phyloP scores from a whole-genome alignment of 2,329 filamentous ascomycete species.

The Pestalotiopsis sp. region DNA sequence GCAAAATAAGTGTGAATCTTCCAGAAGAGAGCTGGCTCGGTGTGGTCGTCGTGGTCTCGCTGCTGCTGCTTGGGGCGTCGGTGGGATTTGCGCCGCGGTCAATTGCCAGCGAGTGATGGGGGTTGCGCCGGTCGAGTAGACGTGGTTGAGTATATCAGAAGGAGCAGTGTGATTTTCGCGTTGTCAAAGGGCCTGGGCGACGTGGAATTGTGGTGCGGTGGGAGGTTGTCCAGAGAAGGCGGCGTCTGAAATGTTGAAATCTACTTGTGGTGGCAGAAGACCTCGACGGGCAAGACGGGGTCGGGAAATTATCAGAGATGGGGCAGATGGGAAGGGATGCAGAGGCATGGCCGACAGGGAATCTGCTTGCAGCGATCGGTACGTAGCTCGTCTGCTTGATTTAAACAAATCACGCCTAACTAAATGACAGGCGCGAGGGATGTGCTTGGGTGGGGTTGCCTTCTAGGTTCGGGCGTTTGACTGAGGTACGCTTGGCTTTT shows the following conservation, averaged over 20 bases:
- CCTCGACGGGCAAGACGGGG: constrained; percentile 22
- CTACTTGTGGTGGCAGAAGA: constrained; percentile 20
- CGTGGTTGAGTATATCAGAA: not conserved
- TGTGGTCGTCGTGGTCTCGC: not conserved
- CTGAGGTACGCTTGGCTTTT: not conserved
- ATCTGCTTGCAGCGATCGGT: constrained; percentile 21
- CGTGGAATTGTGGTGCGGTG: constrained; percentile 6
- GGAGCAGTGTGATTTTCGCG: not conserved
- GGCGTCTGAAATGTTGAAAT: constrained; percentile 12
- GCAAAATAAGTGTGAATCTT: not conserved
- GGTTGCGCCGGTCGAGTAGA: not conserved
- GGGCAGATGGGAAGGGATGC: constrained; percentile 30
- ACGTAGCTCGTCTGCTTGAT: constrained; percentile 14
- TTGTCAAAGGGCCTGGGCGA: not conserved
- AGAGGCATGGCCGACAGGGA: constrained; percentile 29
- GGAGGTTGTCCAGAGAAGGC: constrained; percentile 4
- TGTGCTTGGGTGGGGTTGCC: constrained; percentile 9
- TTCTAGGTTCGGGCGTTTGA: constrained; percentile 3
- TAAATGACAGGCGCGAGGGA: constrained; percentile 12
- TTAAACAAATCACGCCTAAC: constrained; percentile 10
- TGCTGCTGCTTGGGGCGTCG: not conserved
- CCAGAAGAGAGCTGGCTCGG: not conserved
- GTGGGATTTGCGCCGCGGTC: not conserved
- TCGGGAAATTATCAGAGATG: constrained; percentile 34
- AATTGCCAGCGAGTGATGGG: not conserved